These are phyloP conservation scores for Boletus eberwhitei DNA, from an alignment of 768 basidiomycete species.

Conservation along the genomic window DNA sequence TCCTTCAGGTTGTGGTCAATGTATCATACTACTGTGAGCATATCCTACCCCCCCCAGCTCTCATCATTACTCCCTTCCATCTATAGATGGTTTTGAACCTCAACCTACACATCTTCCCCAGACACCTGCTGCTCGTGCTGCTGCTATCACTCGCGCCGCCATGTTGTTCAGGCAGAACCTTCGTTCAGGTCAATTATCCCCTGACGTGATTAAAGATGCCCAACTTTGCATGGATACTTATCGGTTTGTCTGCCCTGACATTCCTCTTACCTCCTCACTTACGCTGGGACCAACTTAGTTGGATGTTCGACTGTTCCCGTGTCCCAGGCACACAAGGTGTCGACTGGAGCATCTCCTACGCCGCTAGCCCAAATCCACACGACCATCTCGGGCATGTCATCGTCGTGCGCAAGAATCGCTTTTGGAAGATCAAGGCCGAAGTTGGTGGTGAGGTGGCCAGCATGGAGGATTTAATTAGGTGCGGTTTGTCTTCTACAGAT, in stretches of 20 bases:
- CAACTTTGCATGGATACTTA: slow-evolving; percentile 87
- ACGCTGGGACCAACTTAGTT: slow-evolving; percentile 41
- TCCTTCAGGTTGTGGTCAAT: slow-evolving; percentile 71
- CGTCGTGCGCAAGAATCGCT: slow-evolving; percentile 78
- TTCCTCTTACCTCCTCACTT: neutral
- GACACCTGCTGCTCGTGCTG: slow-evolving; percentile 62
- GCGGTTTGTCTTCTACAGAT: slow-evolving; percentile 9
- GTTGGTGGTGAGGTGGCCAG: slow-evolving; percentile 56
- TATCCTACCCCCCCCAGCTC: neutral
- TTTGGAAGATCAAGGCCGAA: slow-evolving; percentile 75
- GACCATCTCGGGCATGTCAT: slow-evolving; percentile 71
- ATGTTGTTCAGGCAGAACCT: slow-evolving; percentile 72
- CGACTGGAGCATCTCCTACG: slow-evolving; percentile 76
- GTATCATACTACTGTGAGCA: slow-evolving; percentile 89
- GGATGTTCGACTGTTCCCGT: slow-evolving; percentile 92
- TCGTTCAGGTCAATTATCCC: slow-evolving; percentile 60
- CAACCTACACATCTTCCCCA: slow-evolving; percentile 61
- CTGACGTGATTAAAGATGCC: slow-evolving; percentile 65
- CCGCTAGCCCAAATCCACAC: slow-evolving; percentile 38
- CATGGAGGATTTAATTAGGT: slow-evolving; percentile 65
- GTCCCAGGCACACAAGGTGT: slow-evolving; percentile 68
- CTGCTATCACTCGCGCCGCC: slow-evolving; percentile 62
- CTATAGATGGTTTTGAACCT: slow-evolving; percentile 72
- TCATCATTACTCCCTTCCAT: slow-evolving; percentile 6
- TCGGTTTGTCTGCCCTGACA: slow-evolving; percentile 41